Percentiles rank a stretch among this genome's conserved stretches.
phyloP scores from a whole-genome alignment of 441 rosid genomes.

The Macaranga tanarius region DNA sequence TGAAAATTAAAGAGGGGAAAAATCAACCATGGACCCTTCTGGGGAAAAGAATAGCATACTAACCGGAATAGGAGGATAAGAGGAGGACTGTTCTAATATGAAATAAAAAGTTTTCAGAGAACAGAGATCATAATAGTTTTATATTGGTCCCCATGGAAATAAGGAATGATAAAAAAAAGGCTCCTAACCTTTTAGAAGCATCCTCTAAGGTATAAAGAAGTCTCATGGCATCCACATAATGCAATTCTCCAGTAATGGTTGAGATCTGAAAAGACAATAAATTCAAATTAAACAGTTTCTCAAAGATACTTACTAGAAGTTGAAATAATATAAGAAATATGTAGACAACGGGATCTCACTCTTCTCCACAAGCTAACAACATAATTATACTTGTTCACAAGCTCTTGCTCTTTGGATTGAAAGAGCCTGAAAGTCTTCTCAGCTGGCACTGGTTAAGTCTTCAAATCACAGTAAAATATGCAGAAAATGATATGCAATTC shows the following conservation, averaged over 20 bases:
- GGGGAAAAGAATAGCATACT: neutral
- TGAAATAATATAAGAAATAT: neutral
- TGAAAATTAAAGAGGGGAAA: neutral
- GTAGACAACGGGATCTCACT: constrained; percentile 47
- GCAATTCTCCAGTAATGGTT: constrained; percentile 71
- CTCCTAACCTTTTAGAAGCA: constrained; percentile 65
- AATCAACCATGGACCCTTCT: neutral
- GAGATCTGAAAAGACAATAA: constrained; percentile 55
- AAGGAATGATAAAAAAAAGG: constrained; percentile 4
- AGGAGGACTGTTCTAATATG: too few species aligned
- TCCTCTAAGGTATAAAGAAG: constrained; percentile 71
- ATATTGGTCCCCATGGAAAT: neutral
- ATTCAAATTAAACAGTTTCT: constrained; percentile 1
- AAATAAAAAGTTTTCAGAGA: neutral
- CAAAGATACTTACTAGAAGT: neutral
- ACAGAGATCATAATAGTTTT: neutral
- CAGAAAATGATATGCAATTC: constrained; percentile 3
- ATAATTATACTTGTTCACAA: constrained; percentile 80
- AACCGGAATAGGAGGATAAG: neutral
- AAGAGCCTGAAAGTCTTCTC: constrained; percentile 73
- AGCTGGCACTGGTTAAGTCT: constrained; percentile 67
- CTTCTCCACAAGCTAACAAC: constrained; percentile 91
- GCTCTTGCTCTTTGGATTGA: constrained; percentile 65
- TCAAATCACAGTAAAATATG: constrained; percentile 12
- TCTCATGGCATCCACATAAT: constrained; percentile 76